phyloP scores from a whole-genome alignment of 176 grass and related monocot genomes.

The Avena eriantha region DNA sequence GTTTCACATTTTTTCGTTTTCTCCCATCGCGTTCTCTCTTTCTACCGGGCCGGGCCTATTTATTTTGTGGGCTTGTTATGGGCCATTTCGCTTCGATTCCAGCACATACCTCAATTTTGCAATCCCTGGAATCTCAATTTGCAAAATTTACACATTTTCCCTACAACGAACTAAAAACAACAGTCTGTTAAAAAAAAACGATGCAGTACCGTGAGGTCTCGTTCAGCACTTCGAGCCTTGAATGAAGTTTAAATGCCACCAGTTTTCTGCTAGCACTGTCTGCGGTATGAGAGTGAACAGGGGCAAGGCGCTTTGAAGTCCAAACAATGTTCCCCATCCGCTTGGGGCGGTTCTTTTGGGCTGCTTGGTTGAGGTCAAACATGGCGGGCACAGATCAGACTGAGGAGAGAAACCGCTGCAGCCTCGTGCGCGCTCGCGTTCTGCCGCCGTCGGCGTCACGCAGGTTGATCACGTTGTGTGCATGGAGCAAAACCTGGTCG shows the following conservation, averaged over 20 bases:
- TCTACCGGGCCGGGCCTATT: background rate
- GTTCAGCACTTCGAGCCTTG: too few species aligned
- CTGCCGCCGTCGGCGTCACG: background rate
- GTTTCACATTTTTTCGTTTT: background rate
- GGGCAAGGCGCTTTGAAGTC: background rate
- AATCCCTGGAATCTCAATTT: too few species aligned
- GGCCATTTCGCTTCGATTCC: too few species aligned
- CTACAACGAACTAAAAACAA: too few species aligned
- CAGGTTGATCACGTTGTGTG: background rate
- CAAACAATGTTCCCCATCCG: background rate
- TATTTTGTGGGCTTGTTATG: too few species aligned
- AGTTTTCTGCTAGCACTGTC: too few species aligned
- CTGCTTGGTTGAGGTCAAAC: background rate
- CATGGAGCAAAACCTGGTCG: background rate
- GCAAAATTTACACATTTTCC: too few species aligned
- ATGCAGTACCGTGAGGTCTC: too few species aligned
- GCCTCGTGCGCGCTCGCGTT: background rate
- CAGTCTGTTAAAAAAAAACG: too few species aligned
- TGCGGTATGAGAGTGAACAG: background rate
- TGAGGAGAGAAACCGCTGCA: background rate
- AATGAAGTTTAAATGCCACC: too few species aligned
- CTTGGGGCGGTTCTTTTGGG: background rate
- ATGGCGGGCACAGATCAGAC: background rate
- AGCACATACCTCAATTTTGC: too few species aligned
- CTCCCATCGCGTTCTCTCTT: accelerated